Evolutionary conservation across 805 yeast species (phyloP), one percentile per base, ranked within the genome.

Genomic region (Ogataea angusta): DNA sequence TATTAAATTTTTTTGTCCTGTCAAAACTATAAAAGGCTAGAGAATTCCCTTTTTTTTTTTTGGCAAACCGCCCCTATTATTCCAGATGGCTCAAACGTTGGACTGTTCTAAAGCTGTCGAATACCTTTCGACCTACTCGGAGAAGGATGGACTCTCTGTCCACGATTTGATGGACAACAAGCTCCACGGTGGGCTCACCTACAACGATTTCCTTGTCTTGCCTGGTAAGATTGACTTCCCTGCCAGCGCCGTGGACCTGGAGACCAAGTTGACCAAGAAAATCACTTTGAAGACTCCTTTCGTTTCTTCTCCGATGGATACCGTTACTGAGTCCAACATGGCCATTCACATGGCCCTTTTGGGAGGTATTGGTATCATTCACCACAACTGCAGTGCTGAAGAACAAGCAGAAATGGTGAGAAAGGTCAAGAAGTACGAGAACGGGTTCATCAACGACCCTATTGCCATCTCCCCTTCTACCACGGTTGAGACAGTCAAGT

Each of bases 401-500:
- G 98, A 89, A 66, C 99, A 93, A 72, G 99, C 99, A 45, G 96
- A 80, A 54, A 93, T 93, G 98, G 99, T 93, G 48, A 85, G 77
- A 67, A 86, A 85, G 70, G 99, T 93, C 56, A 93, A 93, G 79
- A 89, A 85, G 68, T 93, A 72, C 71, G 99, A 93, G 74, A 93
- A 93, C 66, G 99, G 99, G 26, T 93, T 93, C 75, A 93, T 93
- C 63, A 85, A 84, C 59, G 93, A 88, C 59, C 99, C 96, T 32
- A 78, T 91, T 48, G 96, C 87, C 43, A 79, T 93, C 49, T 57
- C 84, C 32, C 95, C 96, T 47, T 58, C 68, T 18, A 66, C 71
- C 51, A 83, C 96, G 42, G 93, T 93, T 54, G 85, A 81, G 47
- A 86, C 90, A 62, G 85, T 88, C 51, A 84, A 77, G 68, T 64